phyloP scores from a whole-genome alignment of 768 basidiomycete genomes.

The Suillus weaverae region DNA sequence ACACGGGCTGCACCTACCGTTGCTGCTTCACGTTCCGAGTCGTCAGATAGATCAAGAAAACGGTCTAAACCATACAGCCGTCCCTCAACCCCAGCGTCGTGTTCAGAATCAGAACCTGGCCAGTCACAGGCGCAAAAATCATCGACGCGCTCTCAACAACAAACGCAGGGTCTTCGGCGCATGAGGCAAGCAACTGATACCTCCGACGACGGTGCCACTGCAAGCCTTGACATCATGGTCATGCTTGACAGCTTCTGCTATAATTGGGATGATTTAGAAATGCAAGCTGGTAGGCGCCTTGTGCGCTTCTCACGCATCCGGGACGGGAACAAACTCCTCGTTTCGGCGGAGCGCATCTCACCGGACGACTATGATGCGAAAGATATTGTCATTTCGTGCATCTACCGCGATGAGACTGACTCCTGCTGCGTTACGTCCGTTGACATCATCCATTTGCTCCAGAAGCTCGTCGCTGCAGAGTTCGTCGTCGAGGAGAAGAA shows the following conservation, averaged over 20 bases:
- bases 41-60: constrained; percentile 30
- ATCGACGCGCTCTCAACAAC: constrained; percentile 6
- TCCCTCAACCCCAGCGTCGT: constrained; percentile 39
- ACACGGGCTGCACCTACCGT: background rate
- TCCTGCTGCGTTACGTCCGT: constrained; percentile 91
- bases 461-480: constrained; percentile 66
- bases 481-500: constrained; percentile 98
- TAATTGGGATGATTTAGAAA: constrained; percentile 67
- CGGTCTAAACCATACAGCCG: constrained; percentile 41
- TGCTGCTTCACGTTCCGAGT: constrained; percentile 16
- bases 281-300: constrained; percentile 70
- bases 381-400: constrained; percentile 91
- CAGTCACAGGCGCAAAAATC: constrained; percentile 24
- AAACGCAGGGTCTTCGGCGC: constrained; percentile 23
- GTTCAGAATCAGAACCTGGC: constrained; percentile 40
- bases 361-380: constrained; percentile 73
- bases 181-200: constrained; percentile 26
- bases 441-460: constrained; percentile 91
- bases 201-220: constrained; percentile 47
- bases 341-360: constrained; percentile 73
- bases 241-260: constrained; percentile 55
- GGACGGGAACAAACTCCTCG: constrained; percentile 72
- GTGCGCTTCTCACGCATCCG: constrained; percentile 83
- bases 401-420: constrained; percentile 77
- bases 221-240: constrained; percentile 60